Evolutionary conservation across 208 protist genomes (phyloP), one percentile per base, ranked within the genome.

Genomic region (Trypanosoma platydactyli): DNA sequence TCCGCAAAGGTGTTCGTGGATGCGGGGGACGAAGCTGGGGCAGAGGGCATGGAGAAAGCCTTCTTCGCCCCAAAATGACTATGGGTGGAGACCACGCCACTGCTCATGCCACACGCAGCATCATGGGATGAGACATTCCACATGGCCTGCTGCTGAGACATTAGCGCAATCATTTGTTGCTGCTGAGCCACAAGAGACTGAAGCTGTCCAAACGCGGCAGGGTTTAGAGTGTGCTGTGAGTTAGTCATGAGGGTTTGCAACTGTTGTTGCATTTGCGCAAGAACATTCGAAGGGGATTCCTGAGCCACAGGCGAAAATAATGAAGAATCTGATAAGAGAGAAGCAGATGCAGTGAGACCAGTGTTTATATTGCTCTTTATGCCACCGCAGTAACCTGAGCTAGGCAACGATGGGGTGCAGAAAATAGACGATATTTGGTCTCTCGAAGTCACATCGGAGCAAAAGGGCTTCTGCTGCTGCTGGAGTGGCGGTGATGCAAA

Each of bases 181-280:
- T 66, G 61, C 41, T 60, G 52, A 48, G 63, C 30, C 6, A 68
- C 7, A 3, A 68, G 63, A 30, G 18, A 3, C 44, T 77, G 64
- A 62, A 73, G 56, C 42, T 74, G 72, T n/a, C 42, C 24, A 12
- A 72, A 29, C 24, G 50, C 18, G 44, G 22, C 54, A 1, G 56
- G 49, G 24, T 22, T 58, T 7, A 30, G 18, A 12, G 44, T 61
- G 12, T 33, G 18, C 50, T 69, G 64, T 16, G 45, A 12, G 20
- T 24, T 44, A 20, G n/a, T 41, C 63, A 64, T 62, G 13, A 62
- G 24, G 35, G 35, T 6, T 27, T 74, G 40, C 16, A 74, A 27
- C 46, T 76, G 73, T 51, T 64, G 56, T 25, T 71, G 73, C 67
- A 65, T 72, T 40, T 62, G 56, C 56, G 68, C n/a, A 38, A 62